phyloP scores from a whole-genome alignment of 2,329 filamentous ascomycete genomes.

The Penicillium brasilianum region DNA sequence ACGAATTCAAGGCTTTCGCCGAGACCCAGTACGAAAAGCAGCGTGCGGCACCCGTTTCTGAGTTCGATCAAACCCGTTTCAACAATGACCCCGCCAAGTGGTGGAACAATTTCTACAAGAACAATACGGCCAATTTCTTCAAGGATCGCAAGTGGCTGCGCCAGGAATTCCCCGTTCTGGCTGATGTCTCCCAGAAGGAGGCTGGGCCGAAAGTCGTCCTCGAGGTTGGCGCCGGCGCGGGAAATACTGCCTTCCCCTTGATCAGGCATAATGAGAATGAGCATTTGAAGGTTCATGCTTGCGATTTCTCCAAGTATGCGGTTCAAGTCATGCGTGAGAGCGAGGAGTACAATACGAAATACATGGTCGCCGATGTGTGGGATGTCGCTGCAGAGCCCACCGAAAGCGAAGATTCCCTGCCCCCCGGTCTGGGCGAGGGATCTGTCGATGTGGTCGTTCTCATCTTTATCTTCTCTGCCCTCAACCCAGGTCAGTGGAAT shows the following conservation, averaged over 20 bases:
- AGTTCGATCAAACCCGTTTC: constrained; percentile 90
- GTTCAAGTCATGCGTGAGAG: constrained; percentile 88
- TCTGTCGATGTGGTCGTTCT: constrained; percentile 90
- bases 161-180: constrained; percentile 93
- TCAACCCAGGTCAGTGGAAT: constrained; percentile 83
- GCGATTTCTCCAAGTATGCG: constrained; percentile 94
- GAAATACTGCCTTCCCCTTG: constrained; percentile 95
- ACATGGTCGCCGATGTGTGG: constrained; percentile 92
- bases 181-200: constrained; percentile 71
- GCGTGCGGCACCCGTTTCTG: constrained; percentile 81
- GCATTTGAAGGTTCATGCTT: constrained; percentile 83
- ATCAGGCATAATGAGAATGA: constrained; percentile 82
- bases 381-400: constrained; percentile 72
- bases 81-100: constrained; percentile 90
- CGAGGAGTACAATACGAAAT: constrained; percentile 71
- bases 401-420: constrained; percentile 60
- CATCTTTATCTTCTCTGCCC: constrained; percentile 96
- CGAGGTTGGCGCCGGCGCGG: constrained; percentile 92
- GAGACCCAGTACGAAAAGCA: constrained; percentile 84
- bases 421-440: constrained; percentile 75
- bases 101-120: constrained; percentile 99
- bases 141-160: constrained; percentile 97
- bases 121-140: constrained; percentile 97
- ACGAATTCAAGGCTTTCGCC: constrained; percentile 83
- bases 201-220: constrained; percentile 74